Evolutionary conservation across 306 rosid genomes (phyloP).

Genomic region (Lablab purpureus): DNA sequence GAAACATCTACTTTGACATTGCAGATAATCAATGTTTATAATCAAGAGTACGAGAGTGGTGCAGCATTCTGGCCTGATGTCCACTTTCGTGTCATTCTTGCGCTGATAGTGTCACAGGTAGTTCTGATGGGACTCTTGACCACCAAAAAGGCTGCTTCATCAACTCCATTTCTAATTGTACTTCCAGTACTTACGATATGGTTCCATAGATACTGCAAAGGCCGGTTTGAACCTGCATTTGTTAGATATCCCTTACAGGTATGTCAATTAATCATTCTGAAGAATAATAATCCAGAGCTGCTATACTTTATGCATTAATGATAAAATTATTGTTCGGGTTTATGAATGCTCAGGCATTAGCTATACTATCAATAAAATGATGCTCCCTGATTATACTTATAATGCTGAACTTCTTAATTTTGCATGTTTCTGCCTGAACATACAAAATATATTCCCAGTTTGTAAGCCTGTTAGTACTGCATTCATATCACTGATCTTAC

Average conservation of each 20-base stretch:
- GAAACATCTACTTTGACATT: conserved; percentile 39
- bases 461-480: no score
- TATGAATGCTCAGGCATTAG: neutral
- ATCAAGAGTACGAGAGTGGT: conserved; percentile 89
- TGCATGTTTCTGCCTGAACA: no score
- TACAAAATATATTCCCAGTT: no score
- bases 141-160: conserved; percentile 75
- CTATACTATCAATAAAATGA: no score
- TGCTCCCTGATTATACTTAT: no score
- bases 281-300: no score
- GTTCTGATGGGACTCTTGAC: conserved; percentile 76
- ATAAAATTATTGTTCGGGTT: no score
- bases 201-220: conserved; percentile 82
- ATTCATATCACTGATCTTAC: no score
- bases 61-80: conserved; percentile 99
- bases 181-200: conserved; percentile 82
- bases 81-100: conserved; percentile 74
- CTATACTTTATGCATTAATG: no score
- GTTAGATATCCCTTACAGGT: conserved; percentile 73
- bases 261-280: neutral
- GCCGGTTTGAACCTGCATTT: conserved; percentile 93
- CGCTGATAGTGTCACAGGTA: conserved; percentile 80
- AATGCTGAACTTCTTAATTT: no score
- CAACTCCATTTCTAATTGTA: conserved; percentile 85
- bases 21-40: conserved; percentile 96